Base-by-base conservation (phyloP, 2,329 filamentous ascomycete species). In the Aureobasidium sp. region DNA sequence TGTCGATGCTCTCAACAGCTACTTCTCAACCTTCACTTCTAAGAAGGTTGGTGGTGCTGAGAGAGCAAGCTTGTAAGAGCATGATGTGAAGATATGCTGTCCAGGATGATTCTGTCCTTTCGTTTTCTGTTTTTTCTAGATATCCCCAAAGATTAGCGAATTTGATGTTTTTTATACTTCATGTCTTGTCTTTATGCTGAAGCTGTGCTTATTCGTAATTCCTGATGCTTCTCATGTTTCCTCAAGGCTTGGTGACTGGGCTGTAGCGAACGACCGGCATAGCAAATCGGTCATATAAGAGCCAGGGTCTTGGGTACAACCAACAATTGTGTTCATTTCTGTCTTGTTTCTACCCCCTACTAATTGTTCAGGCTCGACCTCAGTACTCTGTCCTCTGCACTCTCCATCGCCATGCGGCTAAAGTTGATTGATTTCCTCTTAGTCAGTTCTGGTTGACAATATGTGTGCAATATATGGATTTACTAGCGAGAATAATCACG, bases 1-100 rank as follows among this genome's bases (percentile, higher is more conserved):
- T 0, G 85, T 90, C 0, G 89, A 95, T 69, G 90, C 94, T 17
- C 77, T 97, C 68, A 90, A 97, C 70, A 80, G 83, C 66, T 97
- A 96, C 73, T 97, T 96, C 75, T 80, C 81, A 5, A 74, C 85
- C 1, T 92, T 96, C 68, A 83, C 82, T 61, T 83, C 84, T 12
- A 90, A 88, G 77, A 80, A 77, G 63, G 59, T 79, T 41, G 77
- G 77, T 23, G 64, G 63, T 17, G 39, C 27, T n/a, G 66, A 69
- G 63, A 66, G 65, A 48, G 68, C 68, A 57, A 63, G 64, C 55
- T 46, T 71, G 62, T 71, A 64, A 68, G 44, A 32, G 32, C 0
- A 37, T 34, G 12, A n/a, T 48, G 32, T 37, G 3, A 27, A 29
- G 27, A 37, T 58, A 29, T 48, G 8, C 15, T 46, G 39, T 20